phyloP scores from a whole-genome alignment of 805 yeast species.

The Starmerella khaoyaiensis region DNA sequence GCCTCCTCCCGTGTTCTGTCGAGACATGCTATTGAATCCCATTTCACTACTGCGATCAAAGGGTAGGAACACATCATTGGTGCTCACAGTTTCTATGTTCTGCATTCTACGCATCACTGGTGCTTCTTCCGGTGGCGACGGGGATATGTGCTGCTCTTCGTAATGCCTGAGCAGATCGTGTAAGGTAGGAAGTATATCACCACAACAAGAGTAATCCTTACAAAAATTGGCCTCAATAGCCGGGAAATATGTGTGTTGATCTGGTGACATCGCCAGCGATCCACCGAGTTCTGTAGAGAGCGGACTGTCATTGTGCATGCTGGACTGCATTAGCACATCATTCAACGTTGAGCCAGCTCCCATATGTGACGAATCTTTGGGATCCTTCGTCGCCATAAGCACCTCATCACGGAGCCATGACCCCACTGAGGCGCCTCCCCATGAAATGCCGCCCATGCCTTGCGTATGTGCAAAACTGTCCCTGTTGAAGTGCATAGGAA shows the following conservation, averaged over 20 bases:
- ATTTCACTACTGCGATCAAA: conserved; percentile 8
- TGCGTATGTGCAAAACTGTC: conserved; percentile 92
- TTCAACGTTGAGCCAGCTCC: neutral
- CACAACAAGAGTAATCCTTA: conserved; percentile 93
- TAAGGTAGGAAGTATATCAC: conserved; percentile 76
- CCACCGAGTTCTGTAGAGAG: neutral
- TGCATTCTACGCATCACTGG: conserved; percentile 30
- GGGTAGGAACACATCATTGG: conserved; percentile 76
- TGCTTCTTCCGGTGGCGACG: conserved; percentile 37
- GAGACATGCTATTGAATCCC: neutral
- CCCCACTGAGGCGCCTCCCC: conserved; percentile 94
- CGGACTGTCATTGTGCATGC: neutral
- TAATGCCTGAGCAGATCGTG: conserved; percentile 90
- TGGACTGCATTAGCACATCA: neutral
- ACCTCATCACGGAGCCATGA: conserved; percentile 88
- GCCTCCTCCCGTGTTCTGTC: conserved; percentile 1
- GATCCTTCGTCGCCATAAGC: conserved; percentile 22
- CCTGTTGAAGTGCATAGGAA: conserved; percentile 46
- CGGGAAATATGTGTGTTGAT: conserved; percentile 66
- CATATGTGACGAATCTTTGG: neutral
- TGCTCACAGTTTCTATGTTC: conserved; percentile 76
- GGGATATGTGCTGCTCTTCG: conserved; percentile 83
- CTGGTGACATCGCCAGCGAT: conserved; percentile 23
- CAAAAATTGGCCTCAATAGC: conserved; percentile 92
- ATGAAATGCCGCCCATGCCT: conserved; percentile 94